Evolutionary conservation across 257 asterid species (phyloP).

Genomic region (Solanum pimpinellifolium): DNA sequence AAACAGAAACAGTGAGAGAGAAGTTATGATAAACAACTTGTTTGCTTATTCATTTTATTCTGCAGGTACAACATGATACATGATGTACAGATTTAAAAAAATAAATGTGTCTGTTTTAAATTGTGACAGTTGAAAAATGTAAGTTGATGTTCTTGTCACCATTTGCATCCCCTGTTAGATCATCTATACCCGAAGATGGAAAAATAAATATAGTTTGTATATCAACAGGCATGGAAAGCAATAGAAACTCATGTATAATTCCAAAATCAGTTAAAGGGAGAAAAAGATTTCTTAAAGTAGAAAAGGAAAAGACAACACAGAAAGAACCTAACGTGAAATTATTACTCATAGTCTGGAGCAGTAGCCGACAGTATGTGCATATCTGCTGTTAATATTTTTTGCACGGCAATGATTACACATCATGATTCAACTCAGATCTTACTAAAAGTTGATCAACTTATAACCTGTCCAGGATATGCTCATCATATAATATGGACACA

Average conservation of each 20-base stretch:
- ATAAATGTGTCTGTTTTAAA: not conserved
- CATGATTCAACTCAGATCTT: too few species aligned
- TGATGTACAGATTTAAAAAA: not conserved
- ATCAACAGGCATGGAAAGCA: not conserved
- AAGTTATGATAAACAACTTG: not conserved
- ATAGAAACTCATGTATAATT: not conserved
- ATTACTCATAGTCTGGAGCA: not conserved
- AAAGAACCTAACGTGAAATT: not conserved
- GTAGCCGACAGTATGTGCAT: not conserved
- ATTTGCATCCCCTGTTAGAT: not conserved
- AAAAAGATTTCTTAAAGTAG: not conserved
- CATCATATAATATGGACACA: not conserved
- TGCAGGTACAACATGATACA: not conserved
- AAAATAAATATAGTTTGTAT: not conserved
- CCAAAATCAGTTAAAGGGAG: not conserved
- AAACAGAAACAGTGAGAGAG: slow-evolving; percentile 11
- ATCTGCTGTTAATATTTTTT: not conserved
- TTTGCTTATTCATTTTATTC: not conserved
- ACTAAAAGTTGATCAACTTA: not conserved
- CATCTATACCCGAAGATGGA: not conserved
- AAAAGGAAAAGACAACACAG: not conserved
- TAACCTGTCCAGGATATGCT: not conserved
- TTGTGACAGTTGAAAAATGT: not conserved
- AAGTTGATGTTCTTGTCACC: not conserved
- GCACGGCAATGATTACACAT: not conserved